Evolutionary conservation across 169 alveolate genomes (phyloP).

Genomic region (Eimeria tenella): DNA sequence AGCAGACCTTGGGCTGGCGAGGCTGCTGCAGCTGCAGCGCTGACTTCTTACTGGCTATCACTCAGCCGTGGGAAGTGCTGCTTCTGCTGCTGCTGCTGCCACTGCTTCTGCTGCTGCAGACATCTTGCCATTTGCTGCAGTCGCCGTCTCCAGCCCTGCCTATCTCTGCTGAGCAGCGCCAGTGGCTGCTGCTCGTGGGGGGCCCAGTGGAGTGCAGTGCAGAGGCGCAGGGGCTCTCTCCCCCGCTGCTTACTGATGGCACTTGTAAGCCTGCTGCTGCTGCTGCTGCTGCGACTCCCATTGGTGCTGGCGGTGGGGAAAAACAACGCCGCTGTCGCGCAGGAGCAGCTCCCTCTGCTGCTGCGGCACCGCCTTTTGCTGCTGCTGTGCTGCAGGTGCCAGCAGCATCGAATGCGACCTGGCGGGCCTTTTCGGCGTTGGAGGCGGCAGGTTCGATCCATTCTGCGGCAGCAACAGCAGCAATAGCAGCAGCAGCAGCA

Average conservation of each 20-base stretch:
- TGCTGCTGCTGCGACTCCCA: slow-evolving; percentile 36
- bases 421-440: slow-evolving; percentile 24
- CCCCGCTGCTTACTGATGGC: slow-evolving; percentile 50
- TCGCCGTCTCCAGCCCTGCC: slow-evolving; percentile 34
- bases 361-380: slow-evolving; percentile 3
- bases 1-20: not conserved
- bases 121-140: slow-evolving; percentile 42
- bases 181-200: slow-evolving; percentile 58
- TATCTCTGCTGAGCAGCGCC: slow-evolving; percentile 13
- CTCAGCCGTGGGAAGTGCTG: not conserved
- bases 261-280: slow-evolving; percentile 46
- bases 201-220: slow-evolving; percentile 8
- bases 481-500: slow-evolving; percentile 42
- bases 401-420: slow-evolving; percentile 34
- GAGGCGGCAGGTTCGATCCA: slow-evolving; percentile 52
- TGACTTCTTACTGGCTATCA: too few species aligned
- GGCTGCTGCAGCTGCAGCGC: not conserved
- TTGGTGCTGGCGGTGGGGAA: not conserved
- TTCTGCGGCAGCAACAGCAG: slow-evolving; percentile 41
- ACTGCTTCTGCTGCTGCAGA: slow-evolving; percentile 67
- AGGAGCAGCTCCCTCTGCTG: not conserved
- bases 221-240: not conserved
- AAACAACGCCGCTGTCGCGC: not conserved
- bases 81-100: slow-evolving; percentile 32
- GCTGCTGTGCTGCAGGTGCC: slow-evolving; percentile 34